phyloP scores from a whole-genome alignment of 495 filamentous ascomycete genomes.

The Durotheca rogersii region DNA sequence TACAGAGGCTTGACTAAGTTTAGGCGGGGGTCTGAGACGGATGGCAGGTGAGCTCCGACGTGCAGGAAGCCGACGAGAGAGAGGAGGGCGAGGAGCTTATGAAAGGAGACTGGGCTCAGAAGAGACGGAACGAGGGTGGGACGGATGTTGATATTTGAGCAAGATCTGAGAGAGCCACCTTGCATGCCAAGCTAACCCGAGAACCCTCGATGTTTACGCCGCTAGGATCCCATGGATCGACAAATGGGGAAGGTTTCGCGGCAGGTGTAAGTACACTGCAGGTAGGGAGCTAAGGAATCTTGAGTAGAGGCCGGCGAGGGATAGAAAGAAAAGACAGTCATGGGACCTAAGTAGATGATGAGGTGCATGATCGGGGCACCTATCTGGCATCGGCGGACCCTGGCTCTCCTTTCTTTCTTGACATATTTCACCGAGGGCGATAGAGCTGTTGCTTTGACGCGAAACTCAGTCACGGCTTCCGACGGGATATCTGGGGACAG shows the following conservation, averaged over 20 bases:
- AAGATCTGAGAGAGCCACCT: slow-evolving; percentile 22
- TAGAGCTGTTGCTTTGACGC: slow-evolving; percentile 3
- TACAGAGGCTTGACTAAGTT: slow-evolving; percentile 15
- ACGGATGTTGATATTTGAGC: slow-evolving; percentile 28
- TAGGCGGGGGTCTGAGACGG: slow-evolving; percentile 11
- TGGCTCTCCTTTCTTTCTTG: slow-evolving; percentile 20
- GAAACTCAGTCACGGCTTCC: slow-evolving; percentile 2
- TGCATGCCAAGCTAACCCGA: slow-evolving; percentile 17
- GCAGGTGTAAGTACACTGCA: slow-evolving; percentile 26
- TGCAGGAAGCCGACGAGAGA: slow-evolving; percentile 24
- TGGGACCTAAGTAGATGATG: slow-evolving; percentile 22
- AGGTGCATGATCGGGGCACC: slow-evolving; percentile 25
- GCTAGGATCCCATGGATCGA: slow-evolving; percentile 34
- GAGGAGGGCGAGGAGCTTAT: slow-evolving; percentile 11
- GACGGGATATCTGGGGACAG: slow-evolving; percentile 7
- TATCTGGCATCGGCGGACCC: slow-evolving; percentile 10
- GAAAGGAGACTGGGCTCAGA: slow-evolving; percentile 17
- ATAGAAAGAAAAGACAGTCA: slow-evolving; percentile 28
- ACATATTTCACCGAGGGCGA: slow-evolving; percentile 24
- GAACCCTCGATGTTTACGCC: slow-evolving; percentile 15
- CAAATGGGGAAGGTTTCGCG: slow-evolving; percentile 39
- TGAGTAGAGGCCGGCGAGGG: slow-evolving; percentile 20
- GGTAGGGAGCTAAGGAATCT: slow-evolving; percentile 22
- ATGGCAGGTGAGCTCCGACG: slow-evolving; percentile 18
- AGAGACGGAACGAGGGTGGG: slow-evolving; percentile 16